Conservation (phyloP, 2,329 filamentous ascomycete species). For the Pseudogymnoascus pannorum region DNA sequence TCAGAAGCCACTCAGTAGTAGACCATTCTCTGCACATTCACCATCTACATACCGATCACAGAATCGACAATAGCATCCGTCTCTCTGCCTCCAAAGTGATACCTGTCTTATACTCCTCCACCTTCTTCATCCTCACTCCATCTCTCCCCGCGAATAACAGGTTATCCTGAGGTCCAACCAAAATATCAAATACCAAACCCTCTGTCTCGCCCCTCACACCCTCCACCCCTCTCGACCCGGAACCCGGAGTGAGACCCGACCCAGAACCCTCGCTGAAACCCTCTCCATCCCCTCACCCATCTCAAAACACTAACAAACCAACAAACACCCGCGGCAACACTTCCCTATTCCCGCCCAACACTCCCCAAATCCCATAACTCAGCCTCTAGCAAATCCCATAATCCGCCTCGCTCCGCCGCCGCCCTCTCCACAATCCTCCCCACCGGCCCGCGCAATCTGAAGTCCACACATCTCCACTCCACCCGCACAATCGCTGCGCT, state of each 20-base stretch:
- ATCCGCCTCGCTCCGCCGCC: background rate
- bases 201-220: background rate
- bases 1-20: background rate
- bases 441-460: background rate
- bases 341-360: background rate
- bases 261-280: background rate
- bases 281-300: background rate
- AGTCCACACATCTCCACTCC: background rate
- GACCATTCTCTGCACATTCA: background rate
- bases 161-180: background rate
- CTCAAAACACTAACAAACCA: slow-evolving; percentile 4
- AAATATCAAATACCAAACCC: background rate
- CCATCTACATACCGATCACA: background rate
- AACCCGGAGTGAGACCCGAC: background rate
- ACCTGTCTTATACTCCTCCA: background rate
- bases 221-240: background rate
- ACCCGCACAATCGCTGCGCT: background rate
- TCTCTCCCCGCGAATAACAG: background rate
- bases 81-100: background rate
- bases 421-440: background rate
- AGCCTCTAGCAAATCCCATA: background rate
- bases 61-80: too few relatives aligned
- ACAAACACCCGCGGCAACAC: background rate
- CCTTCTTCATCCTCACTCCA: background rate
- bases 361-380: background rate